Evolutionary conservation across 208 protist species (phyloP).

Genomic region (Trypanosomatidae sp.): DNA sequence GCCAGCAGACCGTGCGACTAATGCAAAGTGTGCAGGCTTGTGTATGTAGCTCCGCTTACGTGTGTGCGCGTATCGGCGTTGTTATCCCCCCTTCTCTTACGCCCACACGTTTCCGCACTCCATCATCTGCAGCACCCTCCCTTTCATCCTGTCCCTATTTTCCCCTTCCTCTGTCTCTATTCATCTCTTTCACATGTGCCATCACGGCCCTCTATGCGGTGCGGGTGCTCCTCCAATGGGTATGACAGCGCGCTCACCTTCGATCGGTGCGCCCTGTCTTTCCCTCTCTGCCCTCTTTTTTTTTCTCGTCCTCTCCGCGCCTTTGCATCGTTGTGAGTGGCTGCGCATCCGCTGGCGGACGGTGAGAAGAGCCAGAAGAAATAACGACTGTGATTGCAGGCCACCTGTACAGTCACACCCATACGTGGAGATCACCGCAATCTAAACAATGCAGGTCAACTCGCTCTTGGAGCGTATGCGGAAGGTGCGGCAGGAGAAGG

Average conservation of each 20-base stretch:
- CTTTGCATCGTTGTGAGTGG: neutral
- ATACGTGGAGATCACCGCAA: neutral
- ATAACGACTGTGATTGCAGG: neutral
- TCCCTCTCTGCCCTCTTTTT: neutral
- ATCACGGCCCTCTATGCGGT: neutral
- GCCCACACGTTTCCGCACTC: neutral
- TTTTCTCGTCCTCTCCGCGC: neutral
- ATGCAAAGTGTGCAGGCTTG: neutral
- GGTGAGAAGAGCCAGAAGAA: neutral
- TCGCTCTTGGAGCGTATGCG: constrained; percentile 44
- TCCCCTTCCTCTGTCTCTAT: neutral
- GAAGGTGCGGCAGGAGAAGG: constrained; percentile 42
- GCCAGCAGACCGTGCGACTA: neutral
- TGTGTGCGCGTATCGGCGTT: neutral
- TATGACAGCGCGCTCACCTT: neutral
- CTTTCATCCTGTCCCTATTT: neutral
- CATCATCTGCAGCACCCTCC: neutral
- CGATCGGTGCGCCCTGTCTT: neutral
- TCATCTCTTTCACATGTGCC: neutral
- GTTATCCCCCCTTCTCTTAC: neutral
- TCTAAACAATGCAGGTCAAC: constrained; percentile 24
- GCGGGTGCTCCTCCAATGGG: neutral
- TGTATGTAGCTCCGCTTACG: neutral
- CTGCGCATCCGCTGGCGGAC: neutral
- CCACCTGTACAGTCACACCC: neutral